Base-by-base conservation (phyloP, 805 yeast species). In the Lipomyces sp. region DNA sequence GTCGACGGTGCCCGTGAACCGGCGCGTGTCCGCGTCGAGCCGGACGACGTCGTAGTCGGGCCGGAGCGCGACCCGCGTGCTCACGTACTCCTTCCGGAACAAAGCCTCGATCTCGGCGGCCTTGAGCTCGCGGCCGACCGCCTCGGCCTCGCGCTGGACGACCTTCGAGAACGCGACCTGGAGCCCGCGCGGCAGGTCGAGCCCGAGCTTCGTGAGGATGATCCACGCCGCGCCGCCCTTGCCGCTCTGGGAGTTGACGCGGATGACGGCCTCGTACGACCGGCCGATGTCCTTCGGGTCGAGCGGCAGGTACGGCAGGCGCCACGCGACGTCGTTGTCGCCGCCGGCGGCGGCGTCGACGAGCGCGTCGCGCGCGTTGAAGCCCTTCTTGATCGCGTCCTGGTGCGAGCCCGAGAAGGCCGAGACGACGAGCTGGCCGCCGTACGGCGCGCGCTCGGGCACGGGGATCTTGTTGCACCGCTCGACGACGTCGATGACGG, bases 141-240 rank as follows among this genome's bases (percentile, higher is more conserved):
- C 59, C 65, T 86, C 95, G 39, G 93, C 88, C 59, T 74, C 77
- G 28, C 65, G 63, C 68, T 86, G 95, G 11, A 86, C 93, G 39
- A 76, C 75, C 58, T 74, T 78, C 28, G 90, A 83, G 66, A 83
- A 86, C 36, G 82, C 84, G 37, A 85, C 80, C 70, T 86, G 95
- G 64, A 86, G 72, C 35, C 84, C 84, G 66, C 91, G 79, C 37
- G 95, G 95, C 60, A 86, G 76, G 65, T 86, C 95, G 51, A 86
- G 77, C 62, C 83, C 91, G 67, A 86, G 75, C 59, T 79, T 77
- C 58, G 86, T 76, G 64, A 86, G 74, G 63, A 86, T 83, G 59
- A 86, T 83, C 93, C 95, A 86, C 4, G 95, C 86, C 10, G 91
- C 84, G 59, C 95, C 95, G 63, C 95, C 95, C 70, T 86, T 86